Conservation (phyloP, 257 asterid genomes). For the Hygrophila difformis region DNA sequence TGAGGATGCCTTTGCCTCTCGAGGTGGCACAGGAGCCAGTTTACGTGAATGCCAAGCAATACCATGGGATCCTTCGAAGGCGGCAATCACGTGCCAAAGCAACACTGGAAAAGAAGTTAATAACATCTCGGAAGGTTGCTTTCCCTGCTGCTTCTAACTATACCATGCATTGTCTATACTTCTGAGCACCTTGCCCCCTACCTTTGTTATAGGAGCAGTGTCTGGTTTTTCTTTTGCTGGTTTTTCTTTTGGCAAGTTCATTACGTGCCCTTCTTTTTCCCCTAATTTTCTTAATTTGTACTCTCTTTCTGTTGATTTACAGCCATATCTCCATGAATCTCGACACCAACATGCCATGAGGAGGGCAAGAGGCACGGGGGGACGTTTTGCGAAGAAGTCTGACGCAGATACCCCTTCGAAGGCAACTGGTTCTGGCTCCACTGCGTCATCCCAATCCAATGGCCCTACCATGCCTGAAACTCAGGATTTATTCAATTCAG, state of each 20-base stretch:
- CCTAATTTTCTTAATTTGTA: not conserved
- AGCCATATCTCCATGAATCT: conserved; percentile 68
- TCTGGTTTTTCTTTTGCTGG: too few species aligned
- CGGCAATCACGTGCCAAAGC: conserved; percentile 67
- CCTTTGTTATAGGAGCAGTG: too few species aligned
- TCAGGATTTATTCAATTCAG: too few species aligned
- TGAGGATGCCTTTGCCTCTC: conserved; percentile 59
- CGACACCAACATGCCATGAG: conserved; percentile 67
- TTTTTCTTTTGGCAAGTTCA: too few species aligned
- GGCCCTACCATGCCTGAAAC: too few species aligned
- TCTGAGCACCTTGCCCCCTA: too few species aligned
- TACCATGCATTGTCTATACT: too few species aligned
- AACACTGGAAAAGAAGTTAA: conserved; percentile 49
- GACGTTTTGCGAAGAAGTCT: conserved; percentile 53
- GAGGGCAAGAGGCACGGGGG: conserved; percentile 54
- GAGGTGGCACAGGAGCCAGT: conserved; percentile 63
- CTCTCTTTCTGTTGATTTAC: conserved; percentile 13
- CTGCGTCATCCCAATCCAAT: too few species aligned
- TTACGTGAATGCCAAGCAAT: conserved; percentile 64
- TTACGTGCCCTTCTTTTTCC: not conserved
- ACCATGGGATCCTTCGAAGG: conserved; percentile 43
- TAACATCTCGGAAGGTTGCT: conserved; percentile 50
- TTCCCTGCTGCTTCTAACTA: conserved; percentile 1
- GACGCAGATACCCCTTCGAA: conserved; percentile 18
- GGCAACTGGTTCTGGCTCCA: conserved; percentile 22